These are phyloP conservation scores for Lunasporangiospora selenospora DNA, from an alignment of 192 early-diverging fungal genomes.

Conservation along the genomic window DNA sequence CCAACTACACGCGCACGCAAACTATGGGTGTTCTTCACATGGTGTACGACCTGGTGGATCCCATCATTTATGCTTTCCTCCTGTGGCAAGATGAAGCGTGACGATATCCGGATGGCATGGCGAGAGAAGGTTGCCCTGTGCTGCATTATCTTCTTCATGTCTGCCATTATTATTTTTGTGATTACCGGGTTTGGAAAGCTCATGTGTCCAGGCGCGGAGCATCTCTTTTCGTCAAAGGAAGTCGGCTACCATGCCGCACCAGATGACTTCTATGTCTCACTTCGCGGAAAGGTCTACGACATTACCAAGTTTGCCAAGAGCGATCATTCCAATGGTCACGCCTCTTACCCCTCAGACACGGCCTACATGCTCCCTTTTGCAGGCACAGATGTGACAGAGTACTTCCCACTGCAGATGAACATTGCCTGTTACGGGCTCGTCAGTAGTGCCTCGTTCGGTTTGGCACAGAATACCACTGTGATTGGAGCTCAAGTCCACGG, in stretches of 20 bases:
- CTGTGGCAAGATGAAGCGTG: slow-evolving; percentile 81
- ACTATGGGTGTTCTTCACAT: slow-evolving; percentile 79
- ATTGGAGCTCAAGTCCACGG: slow-evolving; percentile 44
- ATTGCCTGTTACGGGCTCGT: slow-evolving; percentile 65
- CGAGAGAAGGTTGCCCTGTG: slow-evolving; percentile 90
- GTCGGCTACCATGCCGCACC: slow-evolving; percentile 64
- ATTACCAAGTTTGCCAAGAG: slow-evolving; percentile 65
- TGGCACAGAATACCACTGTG: slow-evolving; percentile 18
- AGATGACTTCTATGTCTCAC: slow-evolving; percentile 67
- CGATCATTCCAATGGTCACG: slow-evolving; percentile 59
- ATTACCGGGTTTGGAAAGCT: slow-evolving; percentile 84
- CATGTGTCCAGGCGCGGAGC: slow-evolving; percentile 80
- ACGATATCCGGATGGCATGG: slow-evolving; percentile 96
- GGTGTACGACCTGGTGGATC: slow-evolving; percentile 87
- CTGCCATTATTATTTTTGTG: slow-evolving; percentile 82
- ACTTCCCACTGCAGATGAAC: slow-evolving; percentile 62
- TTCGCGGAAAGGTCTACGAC: slow-evolving; percentile 75
- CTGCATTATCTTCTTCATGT: slow-evolving; percentile 82
- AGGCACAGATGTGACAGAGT: slow-evolving; percentile 69
- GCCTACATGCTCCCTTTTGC: slow-evolving; percentile 59
- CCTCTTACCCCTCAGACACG: slow-evolving; percentile 43
- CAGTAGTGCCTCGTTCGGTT: slow-evolving; percentile 1
- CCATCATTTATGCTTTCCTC: slow-evolving; percentile 60
- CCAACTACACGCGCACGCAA: slow-evolving; percentile 53
- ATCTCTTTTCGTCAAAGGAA: slow-evolving; percentile 65